phyloP scores from a whole-genome alignment of 2,329 filamentous ascomycete species.

The Trichophyton equinum region DNA sequence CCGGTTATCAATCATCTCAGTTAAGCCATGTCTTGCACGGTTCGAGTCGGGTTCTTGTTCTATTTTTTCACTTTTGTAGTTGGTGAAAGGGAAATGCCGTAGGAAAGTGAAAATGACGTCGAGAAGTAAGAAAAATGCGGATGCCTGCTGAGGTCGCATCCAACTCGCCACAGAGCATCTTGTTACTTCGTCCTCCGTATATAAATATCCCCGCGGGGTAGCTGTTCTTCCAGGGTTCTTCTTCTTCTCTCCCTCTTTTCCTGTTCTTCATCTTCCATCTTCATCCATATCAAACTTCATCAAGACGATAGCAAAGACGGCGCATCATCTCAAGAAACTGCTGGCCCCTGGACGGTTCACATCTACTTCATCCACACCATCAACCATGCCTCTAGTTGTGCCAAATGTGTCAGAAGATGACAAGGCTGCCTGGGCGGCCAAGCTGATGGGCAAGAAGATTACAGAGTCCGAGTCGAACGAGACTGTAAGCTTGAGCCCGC shows the following conservation, averaged over 20 bases:
- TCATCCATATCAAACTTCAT: background rate
- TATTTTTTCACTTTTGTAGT: too few relatives aligned
- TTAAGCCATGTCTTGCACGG: background rate
- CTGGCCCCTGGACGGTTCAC: background rate
- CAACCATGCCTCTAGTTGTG: conserved; percentile 37
- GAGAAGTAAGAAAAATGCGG: background rate
- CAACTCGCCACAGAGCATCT: background rate
- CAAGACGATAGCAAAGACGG: background rate
- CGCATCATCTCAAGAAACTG: conserved; percentile 1
- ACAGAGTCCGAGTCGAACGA: conserved; percentile 22
- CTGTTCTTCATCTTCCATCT: background rate
- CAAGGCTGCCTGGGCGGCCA: conserved; percentile 32
- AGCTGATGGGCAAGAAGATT: conserved; percentile 37
- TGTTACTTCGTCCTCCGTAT: background rate
- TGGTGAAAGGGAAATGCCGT: too few relatives aligned
- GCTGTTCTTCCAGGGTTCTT: background rate
- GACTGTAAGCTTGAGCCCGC: background rate
- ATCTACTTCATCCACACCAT: background rate
- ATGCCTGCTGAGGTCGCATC: conserved; percentile 4
- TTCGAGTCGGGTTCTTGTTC: background rate
- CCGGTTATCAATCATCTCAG: background rate
- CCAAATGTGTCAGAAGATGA: conserved; percentile 29
- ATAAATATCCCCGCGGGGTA: conserved; percentile 1
- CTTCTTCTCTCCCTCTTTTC: background rate
- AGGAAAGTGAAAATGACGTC: background rate